Percentiles rank a stretch among this genome's conserved stretches.
Evolutionary conservation across 73 alveolate species (phyloP).

Genomic region (Symbiodinium natans): DNA sequence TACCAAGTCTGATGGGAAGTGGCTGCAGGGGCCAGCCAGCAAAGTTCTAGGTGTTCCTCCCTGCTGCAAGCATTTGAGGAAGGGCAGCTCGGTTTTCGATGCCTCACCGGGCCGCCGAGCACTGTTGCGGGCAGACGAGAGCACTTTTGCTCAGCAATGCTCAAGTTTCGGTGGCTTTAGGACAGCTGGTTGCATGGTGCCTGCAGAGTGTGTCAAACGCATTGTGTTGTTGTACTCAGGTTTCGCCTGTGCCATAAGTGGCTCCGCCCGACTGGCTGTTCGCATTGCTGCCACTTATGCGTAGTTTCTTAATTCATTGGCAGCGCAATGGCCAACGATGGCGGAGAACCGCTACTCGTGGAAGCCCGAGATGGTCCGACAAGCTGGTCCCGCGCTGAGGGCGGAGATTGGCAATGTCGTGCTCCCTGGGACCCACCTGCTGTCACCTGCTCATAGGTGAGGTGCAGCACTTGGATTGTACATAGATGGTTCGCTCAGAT

Average conservation of each 20-base stretch:
- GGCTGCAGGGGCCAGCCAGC: neutral
- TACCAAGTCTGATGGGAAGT: neutral
- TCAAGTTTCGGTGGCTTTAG: no score
- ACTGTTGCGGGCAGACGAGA: neutral
- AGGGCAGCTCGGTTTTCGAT: conserved; percentile 1
- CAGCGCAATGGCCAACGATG: neutral
- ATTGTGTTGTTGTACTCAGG: neutral
- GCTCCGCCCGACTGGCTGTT: neutral
- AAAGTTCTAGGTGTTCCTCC: no score
- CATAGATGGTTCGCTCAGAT: no score
- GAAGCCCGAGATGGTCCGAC: no score
- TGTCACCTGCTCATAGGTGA: no score
- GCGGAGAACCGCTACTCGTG: no score
- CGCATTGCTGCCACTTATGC: neutral
- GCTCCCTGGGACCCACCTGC: no score
- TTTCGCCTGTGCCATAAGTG: conserved; percentile 3
- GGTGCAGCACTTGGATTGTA: neutral
- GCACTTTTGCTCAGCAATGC: neutral
- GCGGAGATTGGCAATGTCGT: neutral
- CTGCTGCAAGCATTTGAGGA: neutral
- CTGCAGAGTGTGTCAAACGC: no score
- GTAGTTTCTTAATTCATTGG: neutral
- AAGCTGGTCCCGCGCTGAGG: no score
- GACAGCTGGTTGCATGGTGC: no score
- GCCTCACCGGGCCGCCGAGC: neutral